Percentiles rank a stretch among this genome's conserved stretches.
Evolutionary conservation across 1,139 yeast genomes (phyloP).

Genomic region (Candida gigantensis): DNA sequence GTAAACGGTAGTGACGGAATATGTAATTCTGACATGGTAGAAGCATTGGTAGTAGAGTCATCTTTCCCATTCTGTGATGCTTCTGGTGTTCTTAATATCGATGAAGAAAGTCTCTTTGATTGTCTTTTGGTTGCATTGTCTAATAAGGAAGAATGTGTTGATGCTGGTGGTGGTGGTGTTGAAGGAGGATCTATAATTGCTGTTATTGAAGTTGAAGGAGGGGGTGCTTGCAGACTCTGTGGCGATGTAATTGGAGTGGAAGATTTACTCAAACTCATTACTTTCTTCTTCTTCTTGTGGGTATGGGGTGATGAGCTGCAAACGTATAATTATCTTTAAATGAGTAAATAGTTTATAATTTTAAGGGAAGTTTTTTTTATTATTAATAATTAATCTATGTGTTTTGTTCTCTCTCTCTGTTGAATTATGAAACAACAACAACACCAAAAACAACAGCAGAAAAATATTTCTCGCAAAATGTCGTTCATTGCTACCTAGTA

Average conservation of each 20-base stretch:
- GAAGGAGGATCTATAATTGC: constrained; percentile 18
- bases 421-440: no score
- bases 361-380: no score
- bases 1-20: constrained; percentile 33
- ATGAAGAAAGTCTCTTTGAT: constrained; percentile 14
- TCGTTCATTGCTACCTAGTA: no score
- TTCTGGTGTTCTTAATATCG: constrained; percentile 37
- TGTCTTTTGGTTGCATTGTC: not conserved
- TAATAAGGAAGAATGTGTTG: not conserved
- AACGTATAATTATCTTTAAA: no score
- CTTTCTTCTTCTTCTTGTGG: not conserved
- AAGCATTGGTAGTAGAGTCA: no score
- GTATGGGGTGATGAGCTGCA: not conserved
- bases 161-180: constrained; percentile 30
- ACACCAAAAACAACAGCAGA: no score
- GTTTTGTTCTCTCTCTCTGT: no score
- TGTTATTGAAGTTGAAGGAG: constrained; percentile 20
- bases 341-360: no score
- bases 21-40: not conserved
- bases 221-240: constrained; percentile 14
- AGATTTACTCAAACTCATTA: constrained; percentile 27
- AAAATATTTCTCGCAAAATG: no score
- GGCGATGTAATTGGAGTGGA: constrained; percentile 36
- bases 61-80: constrained; percentile 32
- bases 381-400: no score